A percentile compares a stretch with the other conserved stretches of the same genome.
Evolutionary conservation across 768 basidiomycete genomes (phyloP).

Genomic region (Lactarius hatsudake): DNA sequence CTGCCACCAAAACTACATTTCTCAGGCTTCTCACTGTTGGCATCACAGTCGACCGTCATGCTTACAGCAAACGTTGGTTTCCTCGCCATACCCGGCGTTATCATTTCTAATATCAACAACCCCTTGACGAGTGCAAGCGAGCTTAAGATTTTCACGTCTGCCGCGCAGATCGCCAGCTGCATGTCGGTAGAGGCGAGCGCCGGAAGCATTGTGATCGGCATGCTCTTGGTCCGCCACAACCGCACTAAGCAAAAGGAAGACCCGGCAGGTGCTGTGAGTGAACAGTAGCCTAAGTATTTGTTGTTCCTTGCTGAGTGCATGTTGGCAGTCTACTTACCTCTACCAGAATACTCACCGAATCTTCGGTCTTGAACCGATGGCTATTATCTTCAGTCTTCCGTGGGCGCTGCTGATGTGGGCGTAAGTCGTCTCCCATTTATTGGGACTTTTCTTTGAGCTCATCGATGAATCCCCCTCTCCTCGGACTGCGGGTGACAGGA

Average conservation of each 20-base stretch:
- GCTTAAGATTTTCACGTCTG: background rate
- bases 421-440: background rate
- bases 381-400: conserved; percentile 18
- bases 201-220: conserved; percentile 21
- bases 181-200: conserved; percentile 17
- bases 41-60: conserved; percentile 13
- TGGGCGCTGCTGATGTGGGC: conserved; percentile 22
- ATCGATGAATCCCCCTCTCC: background rate
- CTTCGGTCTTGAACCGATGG: conserved; percentile 21
- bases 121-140: background rate
- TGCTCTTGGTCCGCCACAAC: conserved; percentile 22
- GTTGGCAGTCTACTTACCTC: conserved; percentile 8
- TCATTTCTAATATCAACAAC: conserved; percentile 3
- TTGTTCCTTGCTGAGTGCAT: background rate
- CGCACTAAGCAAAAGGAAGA: conserved; percentile 12
- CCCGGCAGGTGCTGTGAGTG: conserved; percentile 17
- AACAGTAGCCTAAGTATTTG: background rate
- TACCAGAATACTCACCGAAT: background rate
- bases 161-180: conserved; percentile 18
- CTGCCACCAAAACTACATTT: background rate
- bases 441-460: background rate
- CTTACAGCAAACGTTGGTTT: conserved; percentile 20
- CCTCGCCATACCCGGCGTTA: conserved; percentile 19
- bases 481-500: background rate
- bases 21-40: background rate